Evolutionary conservation across 1,284 basidiomycete species (phyloP).

Genomic region (Leccinum pseudoinsigne): DNA sequence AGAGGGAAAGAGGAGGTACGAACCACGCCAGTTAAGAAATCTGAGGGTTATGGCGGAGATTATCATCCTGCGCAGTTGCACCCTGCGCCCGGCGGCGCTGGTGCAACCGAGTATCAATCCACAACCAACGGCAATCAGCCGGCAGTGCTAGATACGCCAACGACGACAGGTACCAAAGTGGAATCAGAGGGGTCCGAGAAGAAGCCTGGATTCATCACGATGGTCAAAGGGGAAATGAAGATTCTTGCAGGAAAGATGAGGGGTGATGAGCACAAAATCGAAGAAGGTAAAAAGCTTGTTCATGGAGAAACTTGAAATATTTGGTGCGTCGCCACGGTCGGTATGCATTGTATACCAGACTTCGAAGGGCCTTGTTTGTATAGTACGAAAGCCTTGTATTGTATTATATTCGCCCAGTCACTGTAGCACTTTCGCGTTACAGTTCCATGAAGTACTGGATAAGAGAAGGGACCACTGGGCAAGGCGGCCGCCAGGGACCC

Average conservation of each 20-base stretch:
- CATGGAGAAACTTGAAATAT: slow-evolving; percentile 26
- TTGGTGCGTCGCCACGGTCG: background rate
- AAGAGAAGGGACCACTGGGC: background rate
- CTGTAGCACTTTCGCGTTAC: background rate
- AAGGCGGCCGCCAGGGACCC: background rate
- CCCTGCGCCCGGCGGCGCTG: slow-evolving; percentile 24
- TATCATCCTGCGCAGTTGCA: slow-evolving; percentile 33
- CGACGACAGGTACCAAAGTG: background rate
- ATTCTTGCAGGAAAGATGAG: slow-evolving; percentile 45
- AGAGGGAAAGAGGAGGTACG: slow-evolving; percentile 5
- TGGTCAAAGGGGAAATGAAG: slow-evolving; percentile 48
- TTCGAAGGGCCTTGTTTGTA: background rate
- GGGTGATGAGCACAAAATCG: slow-evolving; percentile 41
- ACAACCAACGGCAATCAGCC: background rate
- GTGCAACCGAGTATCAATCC: slow-evolving; percentile 19
- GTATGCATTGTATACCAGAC: slow-evolving; percentile 7
- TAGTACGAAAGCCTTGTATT: slow-evolving; percentile 7
- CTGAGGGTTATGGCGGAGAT: slow-evolving; percentile 14
- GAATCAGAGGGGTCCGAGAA: slow-evolving; percentile 24
- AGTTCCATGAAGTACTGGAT: background rate
- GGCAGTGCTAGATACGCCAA: background rate
- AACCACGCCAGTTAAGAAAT: background rate
- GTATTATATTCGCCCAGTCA: slow-evolving; percentile 5
- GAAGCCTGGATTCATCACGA: slow-evolving; percentile 40
- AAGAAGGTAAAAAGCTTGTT: slow-evolving; percentile 38